A percentile compares a stretch with the other conserved stretches of the same genome.
These are phyloP conservation scores for Arthromyces matolae DNA, from an alignment of 768 basidiomycete species.

Conservation along the genomic window DNA sequence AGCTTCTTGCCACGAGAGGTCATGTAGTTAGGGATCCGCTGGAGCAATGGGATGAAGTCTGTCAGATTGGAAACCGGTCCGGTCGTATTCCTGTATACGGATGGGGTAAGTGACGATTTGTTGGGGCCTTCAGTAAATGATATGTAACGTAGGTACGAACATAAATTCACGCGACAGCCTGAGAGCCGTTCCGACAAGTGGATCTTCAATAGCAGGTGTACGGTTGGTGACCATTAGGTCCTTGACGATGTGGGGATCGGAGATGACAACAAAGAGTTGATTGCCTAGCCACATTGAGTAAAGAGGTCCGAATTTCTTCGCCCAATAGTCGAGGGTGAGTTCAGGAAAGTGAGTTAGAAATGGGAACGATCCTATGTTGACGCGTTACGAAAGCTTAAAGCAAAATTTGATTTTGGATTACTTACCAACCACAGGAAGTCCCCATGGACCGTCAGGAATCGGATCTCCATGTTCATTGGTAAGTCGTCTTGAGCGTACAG, in stretches of 20 bases:
- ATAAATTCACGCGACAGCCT: constrained; percentile 42
- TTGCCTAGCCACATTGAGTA: constrained; percentile 46
- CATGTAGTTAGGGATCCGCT: constrained; percentile 35
- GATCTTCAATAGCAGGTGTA: constrained; percentile 34
- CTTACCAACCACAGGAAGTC: constrained; percentile 21
- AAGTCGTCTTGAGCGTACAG: constrained; percentile 7
- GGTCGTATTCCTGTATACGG: constrained; percentile 36
- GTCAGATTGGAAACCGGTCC: constrained; percentile 43
- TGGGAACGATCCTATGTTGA: constrained; percentile 29
- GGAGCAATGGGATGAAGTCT: constrained; percentile 43
- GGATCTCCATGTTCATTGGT: constrained; percentile 16
- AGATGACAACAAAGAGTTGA: constrained; percentile 44
- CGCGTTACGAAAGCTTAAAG: not conserved
- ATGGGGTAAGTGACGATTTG: constrained; percentile 3
- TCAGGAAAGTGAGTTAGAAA: constrained; percentile 42
- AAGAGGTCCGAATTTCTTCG: constrained; percentile 38
- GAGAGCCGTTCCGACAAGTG: constrained; percentile 34
- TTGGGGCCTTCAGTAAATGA: constrained; percentile 1
- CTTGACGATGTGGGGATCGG: constrained; percentile 39
- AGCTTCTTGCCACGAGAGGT: constrained; percentile 36
- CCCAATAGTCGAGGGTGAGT: constrained; percentile 38
- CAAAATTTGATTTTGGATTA: not conserved
- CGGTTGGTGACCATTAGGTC: constrained; percentile 45
- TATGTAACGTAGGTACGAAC: constrained; percentile 21
- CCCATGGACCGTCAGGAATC: constrained; percentile 21